A percentile compares a stretch with the other conserved stretches of the same genome.
phyloP scores from a whole-genome alignment of 1,139 yeast genomes.

The Yamadazyma epiphylla region DNA sequence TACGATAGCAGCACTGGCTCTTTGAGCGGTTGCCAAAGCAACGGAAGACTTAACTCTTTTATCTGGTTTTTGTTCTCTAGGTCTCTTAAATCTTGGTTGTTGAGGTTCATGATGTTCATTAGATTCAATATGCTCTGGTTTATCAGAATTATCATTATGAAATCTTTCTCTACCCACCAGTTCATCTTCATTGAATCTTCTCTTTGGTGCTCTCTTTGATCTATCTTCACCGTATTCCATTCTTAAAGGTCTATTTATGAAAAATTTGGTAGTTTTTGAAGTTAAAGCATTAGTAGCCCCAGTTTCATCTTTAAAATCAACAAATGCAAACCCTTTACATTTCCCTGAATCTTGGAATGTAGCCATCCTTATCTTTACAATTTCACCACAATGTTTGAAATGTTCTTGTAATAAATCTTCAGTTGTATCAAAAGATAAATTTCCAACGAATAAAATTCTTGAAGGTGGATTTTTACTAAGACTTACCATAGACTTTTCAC shows the following conservation, averaged over 20 bases:
- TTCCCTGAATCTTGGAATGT: slow-evolving; percentile 95
- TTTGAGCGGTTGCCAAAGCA: slow-evolving; percentile 83
- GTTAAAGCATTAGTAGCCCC: slow-evolving; percentile 83
- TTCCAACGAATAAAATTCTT: slow-evolving; percentile 87
- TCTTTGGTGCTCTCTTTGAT: slow-evolving; percentile 65
- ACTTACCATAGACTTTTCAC: slow-evolving; percentile 20
- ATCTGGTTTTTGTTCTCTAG: slow-evolving; percentile 16
- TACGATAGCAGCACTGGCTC: slow-evolving; percentile 88
- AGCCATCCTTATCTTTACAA: slow-evolving; percentile 83
- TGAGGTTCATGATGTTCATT: background rate
- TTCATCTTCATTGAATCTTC: slow-evolving; percentile 20
- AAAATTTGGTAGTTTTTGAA: slow-evolving; percentile 62
- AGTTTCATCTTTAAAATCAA: slow-evolving; percentile 76
- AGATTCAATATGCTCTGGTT: slow-evolving; percentile 1
- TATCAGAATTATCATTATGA: slow-evolving; percentile 1
- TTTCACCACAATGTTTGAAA: slow-evolving; percentile 79
- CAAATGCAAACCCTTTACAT: slow-evolving; percentile 93
- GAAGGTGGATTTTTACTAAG: slow-evolving; percentile 80
- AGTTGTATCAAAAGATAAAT: slow-evolving; percentile 89
- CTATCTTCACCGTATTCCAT: slow-evolving; percentile 95
- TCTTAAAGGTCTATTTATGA: slow-evolving; percentile 74
- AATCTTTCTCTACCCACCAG: slow-evolving; percentile 9
- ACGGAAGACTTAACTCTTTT: slow-evolving; percentile 74
- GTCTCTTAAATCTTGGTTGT: slow-evolving; percentile 1
- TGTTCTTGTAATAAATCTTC: slow-evolving; percentile 73